These are phyloP conservation scores for Colletotrichum spinosum DNA, from an alignment of 2,329 filamentous ascomycete species.

Conservation along the genomic window DNA sequence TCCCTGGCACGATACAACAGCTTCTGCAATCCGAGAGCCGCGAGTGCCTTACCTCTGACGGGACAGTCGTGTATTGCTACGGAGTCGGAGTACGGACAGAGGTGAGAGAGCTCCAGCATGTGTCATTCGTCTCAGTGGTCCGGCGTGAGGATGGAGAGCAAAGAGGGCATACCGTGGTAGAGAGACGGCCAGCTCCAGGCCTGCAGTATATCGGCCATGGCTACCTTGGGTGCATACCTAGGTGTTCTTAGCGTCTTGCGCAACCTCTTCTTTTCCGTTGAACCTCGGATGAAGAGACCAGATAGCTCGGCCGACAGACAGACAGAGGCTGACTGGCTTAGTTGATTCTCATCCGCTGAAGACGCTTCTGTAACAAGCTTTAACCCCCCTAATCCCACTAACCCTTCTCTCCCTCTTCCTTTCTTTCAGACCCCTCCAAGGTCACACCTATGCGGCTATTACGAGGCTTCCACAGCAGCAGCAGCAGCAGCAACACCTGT, in stretches of 20 bases:
- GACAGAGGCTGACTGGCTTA: constrained; percentile 3
- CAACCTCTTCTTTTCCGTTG: constrained; percentile 14
- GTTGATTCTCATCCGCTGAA: constrained; percentile 4
- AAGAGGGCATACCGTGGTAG: too few relatives aligned
- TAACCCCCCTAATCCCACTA: constrained; percentile 10
- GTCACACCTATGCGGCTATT: constrained; percentile 17
- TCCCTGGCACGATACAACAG: constrained; percentile 22
- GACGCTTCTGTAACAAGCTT: constrained; percentile 21
- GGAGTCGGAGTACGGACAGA: not conserved
- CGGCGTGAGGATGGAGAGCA: too few relatives aligned
- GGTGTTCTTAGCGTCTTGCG: constrained; percentile 20
- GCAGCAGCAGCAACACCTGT: not conserved
- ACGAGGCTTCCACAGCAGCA: not conserved
- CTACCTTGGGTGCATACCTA: too few relatives aligned
- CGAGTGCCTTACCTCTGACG: constrained; percentile 8
- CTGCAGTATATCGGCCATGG: not conserved
- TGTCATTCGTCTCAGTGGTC: too few relatives aligned
- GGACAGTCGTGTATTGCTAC: not conserved
- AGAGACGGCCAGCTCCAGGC: not conserved
- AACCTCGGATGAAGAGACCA: constrained; percentile 32
- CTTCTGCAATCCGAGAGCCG: constrained; percentile 24
- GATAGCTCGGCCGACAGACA: not conserved
- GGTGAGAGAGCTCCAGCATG: constrained; percentile 9
- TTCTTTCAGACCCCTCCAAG: constrained; percentile 18
- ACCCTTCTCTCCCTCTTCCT: not conserved